Conservation (phyloP, 2,329 filamentous ascomycete genomes). For the Didymella pinodella region DNA sequence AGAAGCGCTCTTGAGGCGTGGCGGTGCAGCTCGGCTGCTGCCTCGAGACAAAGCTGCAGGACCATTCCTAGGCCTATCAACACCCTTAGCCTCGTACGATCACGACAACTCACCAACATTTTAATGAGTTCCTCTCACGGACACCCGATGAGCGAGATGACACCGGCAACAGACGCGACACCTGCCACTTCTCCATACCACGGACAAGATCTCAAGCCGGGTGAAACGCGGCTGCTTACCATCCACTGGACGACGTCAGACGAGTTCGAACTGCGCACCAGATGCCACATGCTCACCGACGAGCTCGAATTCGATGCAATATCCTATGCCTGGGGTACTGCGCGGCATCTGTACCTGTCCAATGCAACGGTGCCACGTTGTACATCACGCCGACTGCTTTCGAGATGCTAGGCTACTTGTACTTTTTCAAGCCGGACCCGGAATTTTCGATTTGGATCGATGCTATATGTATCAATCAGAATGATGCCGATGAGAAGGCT, state of each 20-base stretch:
- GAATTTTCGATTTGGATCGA: slow-evolving; percentile 7
- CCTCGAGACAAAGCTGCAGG: too few species aligned
- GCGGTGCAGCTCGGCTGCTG: not conserved
- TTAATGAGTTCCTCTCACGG: too few species aligned
- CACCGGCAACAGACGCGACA: not conserved
- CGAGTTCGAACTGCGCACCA: not conserved
- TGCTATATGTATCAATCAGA: slow-evolving; percentile 13
- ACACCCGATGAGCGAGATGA: not conserved
- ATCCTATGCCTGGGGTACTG: slow-evolving; percentile 17
- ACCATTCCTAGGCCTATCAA: too few species aligned
- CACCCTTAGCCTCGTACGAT: not conserved
- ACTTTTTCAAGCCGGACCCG: not conserved
- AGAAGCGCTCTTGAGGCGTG: not conserved
- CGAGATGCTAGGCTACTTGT: slow-evolving; percentile 11
- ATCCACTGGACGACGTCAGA: not conserved
- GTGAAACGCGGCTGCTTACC: slow-evolving; percentile 5
- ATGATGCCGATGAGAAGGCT: slow-evolving; percentile 7
- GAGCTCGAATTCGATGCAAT: slow-evolving; percentile 11
- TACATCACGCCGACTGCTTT: not conserved
- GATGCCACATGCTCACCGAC: not conserved
- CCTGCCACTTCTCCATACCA: not conserved
- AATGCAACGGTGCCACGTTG: slow-evolving; percentile 7
- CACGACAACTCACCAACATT: not conserved
- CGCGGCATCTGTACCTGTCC: not conserved
- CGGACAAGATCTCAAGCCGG: not conserved